These are phyloP conservation scores for Suillus alpinus DNA, from an alignment of 768 basidiomycete species.

Conservation along the genomic window DNA sequence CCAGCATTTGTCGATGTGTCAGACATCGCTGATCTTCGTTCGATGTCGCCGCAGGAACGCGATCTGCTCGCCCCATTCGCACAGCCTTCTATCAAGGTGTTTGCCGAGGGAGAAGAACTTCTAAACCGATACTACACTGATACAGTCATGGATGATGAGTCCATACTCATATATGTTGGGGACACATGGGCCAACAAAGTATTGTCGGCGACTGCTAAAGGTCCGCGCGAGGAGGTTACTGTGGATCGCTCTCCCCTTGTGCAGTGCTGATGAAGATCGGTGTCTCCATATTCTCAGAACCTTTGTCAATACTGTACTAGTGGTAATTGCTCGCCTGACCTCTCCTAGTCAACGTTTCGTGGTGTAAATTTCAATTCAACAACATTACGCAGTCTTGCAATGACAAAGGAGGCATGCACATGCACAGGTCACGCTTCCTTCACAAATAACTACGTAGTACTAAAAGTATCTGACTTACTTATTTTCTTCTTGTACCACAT, in stretches of 20 bases:
- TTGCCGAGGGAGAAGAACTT: neutral
- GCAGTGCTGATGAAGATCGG: neutral
- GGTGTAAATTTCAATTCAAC: too few relatives aligned
- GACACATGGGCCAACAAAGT: conserved; percentile 7
- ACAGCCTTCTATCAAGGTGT: neutral
- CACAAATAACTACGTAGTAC: too few relatives aligned
- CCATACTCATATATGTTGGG: conserved; percentile 9
- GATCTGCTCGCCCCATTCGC: conserved; percentile 3
- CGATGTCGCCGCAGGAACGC: neutral
- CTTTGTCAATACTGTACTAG: too few relatives aligned
- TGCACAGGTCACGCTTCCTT: too few relatives aligned
- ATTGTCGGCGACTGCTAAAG: neutral
- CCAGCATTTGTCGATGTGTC: conserved; percentile 2
- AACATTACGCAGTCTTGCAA: too few relatives aligned
- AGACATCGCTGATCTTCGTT: neutral
- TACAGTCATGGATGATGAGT: too few relatives aligned
- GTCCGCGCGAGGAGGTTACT: neutral
- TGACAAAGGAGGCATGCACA: too few relatives aligned
- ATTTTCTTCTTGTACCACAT: conserved; percentile 7
- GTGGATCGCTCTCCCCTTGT: neutral
- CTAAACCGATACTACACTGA: too few relatives aligned
- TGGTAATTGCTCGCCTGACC: too few relatives aligned
- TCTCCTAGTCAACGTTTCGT: too few relatives aligned
- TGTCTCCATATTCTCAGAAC: neutral
- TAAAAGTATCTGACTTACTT: too few relatives aligned